Base-by-base conservation (phyloP, 768 basidiomycete species). In the Trametes punicea region DNA sequence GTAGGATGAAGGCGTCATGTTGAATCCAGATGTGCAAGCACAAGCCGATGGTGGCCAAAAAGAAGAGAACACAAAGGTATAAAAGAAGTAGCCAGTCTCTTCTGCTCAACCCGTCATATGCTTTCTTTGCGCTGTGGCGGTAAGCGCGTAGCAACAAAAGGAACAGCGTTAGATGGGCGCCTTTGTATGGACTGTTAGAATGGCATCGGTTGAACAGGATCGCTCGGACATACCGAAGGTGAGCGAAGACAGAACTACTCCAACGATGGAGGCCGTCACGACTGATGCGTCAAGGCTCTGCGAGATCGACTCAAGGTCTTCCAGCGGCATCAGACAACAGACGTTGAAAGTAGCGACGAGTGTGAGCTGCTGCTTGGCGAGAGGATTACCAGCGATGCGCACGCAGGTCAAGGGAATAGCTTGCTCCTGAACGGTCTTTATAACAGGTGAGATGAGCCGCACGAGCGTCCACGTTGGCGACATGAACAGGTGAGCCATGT, bases 1-100 rank as follows among this genome's bases (percentile, higher is more conserved):
- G 62, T 16, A 51, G 44, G 15, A 68, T 60, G 51, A 72, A 70
- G 7, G 64, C 66, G 45, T 57, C 38, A 15, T 55, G 38, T n/a
- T 55, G 59, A 55, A 65, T 58, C 58, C 61, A 60, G 1, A 60
- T 50, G 31, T 69, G 67, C 16, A 69, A 38, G 26, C 53, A 58
- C 15, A 68, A 29, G 0, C 57, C 60, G 8, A 49, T 20, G 4
- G 65, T 68, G 0, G 66, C 57, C 6, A 65, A 52, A 13, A 46
- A 11, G 40, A 65, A 66, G 6, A 69, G 54, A 6, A 56, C 11
- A 6, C 44, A 40, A 23, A 56, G 40, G 33, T 65, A 67, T 2
- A 29, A 33, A 0, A 62, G 33, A 9, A 54, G 33, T 30, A 25
- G 44, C 52, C 44, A 56, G 8, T 46, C 40, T 9, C 38, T 46